Evolutionary conservation across 106 monocot species (phyloP), one percentile per base, ranked within the genome.

Genomic region (Narthecium ossifragum): DNA sequence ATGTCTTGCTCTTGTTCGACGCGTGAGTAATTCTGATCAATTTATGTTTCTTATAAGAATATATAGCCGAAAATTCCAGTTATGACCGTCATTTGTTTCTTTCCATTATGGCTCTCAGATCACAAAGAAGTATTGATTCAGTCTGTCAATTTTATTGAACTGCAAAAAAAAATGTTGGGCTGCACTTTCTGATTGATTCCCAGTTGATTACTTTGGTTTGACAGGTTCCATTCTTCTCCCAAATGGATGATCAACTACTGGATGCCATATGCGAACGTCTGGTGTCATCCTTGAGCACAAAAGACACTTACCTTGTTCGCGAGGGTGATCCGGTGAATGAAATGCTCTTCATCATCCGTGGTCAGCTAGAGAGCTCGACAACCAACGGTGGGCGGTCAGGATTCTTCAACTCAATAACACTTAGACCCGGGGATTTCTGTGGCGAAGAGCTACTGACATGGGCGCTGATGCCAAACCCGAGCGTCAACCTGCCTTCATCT

Each of bases 271-370:
- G 92, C 25, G 92, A 87, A 34, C 80, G 86, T 8, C 62, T 92
- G 0, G 72, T 80, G 32, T 84, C 86, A 26, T 80, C 80, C 18
- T 56, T 92, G 46, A 77, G 80, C 70, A 86, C 86, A 40, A 80
- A 83, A 36, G 74, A 78, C 48, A 83, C 86, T 0, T 84, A 73
- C 47, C 80, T 86, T 31, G 80, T 87, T 13, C 60, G 81, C 8
- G 92, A 92, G 59, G 92, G 86, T 11, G 92, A 92, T 53, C 92
- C 92, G 10, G 86, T 92, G 8, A 83, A 73, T 20, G 83, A 80
- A 29, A 92, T 92, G 92, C 68, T 86, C 57, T 87, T 92, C 59
- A 57, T 92, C n/a, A 92, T 92, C 28, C 75, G 86, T 17, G 92
- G 92, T 20, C 65, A 70, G 31, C 71, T 92, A 0, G 86, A 87